Base-by-base conservation (phyloP, 768 basidiomycete genomes). In the Exsudoporus frostii region DNA sequence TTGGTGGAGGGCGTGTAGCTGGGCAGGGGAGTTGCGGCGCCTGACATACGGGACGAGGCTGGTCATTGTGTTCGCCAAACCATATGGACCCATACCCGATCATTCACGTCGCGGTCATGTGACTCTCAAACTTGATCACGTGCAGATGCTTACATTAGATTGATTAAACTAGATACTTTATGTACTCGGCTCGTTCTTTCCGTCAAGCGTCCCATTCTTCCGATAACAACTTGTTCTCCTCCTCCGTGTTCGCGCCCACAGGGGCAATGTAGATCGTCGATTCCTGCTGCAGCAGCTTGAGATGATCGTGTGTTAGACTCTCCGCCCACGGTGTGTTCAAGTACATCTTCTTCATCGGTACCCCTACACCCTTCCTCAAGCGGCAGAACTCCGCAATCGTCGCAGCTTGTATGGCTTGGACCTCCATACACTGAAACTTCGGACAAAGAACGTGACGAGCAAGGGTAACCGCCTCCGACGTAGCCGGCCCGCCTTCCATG, bases 291-390 rank as follows among this genome's bases (percentile, higher is more conserved):
- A 63, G 50, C 7, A 46, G 40, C 17, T 60, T 65, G 51, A 73
- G 39, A 20, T 68, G 54, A 7, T 66, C 66, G 3, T 5, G 41
- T 5, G 46, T 46, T 13, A 70, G 27, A 17, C 63, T 53, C 2
- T 50, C 25, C 39, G 54, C 54, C 65, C 72, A 73, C 3, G 70
- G 65, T 4, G 57, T 51, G 48, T 68, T 73, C 38, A 82, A 57
- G 62, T 82, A 85, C n/a, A 82, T 62, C 59, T 74, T 81, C 55
- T 65, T 64, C 49, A 85, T 57, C 20, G 83, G 81, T n/a, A 64
- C 62, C 8, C 75, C 77, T 29, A 78, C 56, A 4, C 45, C 48
- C 40, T 60, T 65, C 55, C 84, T 74, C 46, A 62, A 58, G 4
- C 53, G 48, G 17, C 70, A 71, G 64, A 79, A 79, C 24, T 57